Conservation (phyloP, 495 filamentous ascomycete species). For the Penicillium coprophilum region DNA sequence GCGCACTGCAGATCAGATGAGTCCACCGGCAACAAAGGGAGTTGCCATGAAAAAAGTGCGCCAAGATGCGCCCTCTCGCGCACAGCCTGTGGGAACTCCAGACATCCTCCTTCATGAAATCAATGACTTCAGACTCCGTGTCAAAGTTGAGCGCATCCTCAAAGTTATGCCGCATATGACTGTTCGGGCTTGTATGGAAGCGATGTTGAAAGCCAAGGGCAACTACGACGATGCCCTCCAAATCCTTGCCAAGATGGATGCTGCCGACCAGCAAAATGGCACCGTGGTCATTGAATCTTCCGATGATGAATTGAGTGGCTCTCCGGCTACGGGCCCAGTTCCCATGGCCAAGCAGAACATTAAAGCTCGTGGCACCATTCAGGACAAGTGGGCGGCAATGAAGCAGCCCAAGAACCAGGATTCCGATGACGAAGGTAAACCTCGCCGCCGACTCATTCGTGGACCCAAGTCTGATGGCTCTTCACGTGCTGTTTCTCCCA, state of each 20-base stretch:
- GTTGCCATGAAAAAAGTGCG: constrained; percentile 40
- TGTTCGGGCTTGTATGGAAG: constrained; percentile 51
- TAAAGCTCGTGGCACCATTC: constrained; percentile 58
- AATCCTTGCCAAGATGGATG: constrained; percentile 37
- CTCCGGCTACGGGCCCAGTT: constrained; percentile 12
- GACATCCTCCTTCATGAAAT: constrained; percentile 54
- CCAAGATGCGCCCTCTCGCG: constrained; percentile 57
- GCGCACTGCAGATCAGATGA: constrained; percentile 49
- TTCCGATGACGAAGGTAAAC: constrained; percentile 32
- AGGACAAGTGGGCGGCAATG: constrained; percentile 59
- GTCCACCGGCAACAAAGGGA: constrained; percentile 37
- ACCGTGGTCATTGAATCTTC: constrained; percentile 30
- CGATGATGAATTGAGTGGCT: constrained; percentile 40
- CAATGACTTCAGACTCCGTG: constrained; percentile 48
- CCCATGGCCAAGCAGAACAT: constrained; percentile 56
- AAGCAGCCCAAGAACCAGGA: constrained; percentile 29
- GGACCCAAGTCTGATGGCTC: constrained; percentile 36
- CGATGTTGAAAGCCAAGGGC: constrained; percentile 51
- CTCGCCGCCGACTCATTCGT: constrained; percentile 42
- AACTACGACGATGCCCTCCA: constrained; percentile 62
- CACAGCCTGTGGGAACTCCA: constrained; percentile 42
- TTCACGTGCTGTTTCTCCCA: constrained; percentile 13
- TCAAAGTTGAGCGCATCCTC: constrained; percentile 57
- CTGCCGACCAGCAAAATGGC: constrained; percentile 12
- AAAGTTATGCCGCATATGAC: constrained; percentile 52